Percentiles rank a stretch among this genome's conserved stretches.
Evolutionary conservation across 257 asterid genomes (phyloP).

Genomic region (Mentha longifolia): DNA sequence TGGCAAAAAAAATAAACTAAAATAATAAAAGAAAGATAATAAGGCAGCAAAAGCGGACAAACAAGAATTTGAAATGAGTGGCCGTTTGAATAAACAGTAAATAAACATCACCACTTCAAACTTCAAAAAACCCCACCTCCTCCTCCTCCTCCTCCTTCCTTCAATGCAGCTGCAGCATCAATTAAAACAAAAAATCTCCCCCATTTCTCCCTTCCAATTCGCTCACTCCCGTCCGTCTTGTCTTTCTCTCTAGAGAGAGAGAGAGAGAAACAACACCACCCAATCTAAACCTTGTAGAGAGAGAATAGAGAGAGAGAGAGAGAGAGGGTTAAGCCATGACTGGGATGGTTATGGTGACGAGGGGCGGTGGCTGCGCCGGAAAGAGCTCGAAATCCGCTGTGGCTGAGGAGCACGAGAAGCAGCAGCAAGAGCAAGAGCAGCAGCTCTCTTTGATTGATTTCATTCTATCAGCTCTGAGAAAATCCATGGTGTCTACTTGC

Average conservation of each 20-base stretch:
- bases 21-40: background rate
- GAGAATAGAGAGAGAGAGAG: constrained; percentile 20
- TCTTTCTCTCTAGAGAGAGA: constrained; percentile 31
- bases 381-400: constrained; percentile 50
- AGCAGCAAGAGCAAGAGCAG: constrained; percentile 49
- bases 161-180: constrained; percentile 33
- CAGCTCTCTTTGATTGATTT: constrained; percentile 73
- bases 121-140: constrained; percentile 46
- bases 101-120: constrained; percentile 36
- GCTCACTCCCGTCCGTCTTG: background rate
- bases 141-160: constrained; percentile 34
- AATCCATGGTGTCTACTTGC: constrained; percentile 89
- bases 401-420: constrained; percentile 48
- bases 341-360: constrained; percentile 76
- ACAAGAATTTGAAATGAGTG: constrained; percentile 62
- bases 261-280: background rate
- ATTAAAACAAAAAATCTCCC: constrained; percentile 21
- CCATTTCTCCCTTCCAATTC: constrained; percentile 11
- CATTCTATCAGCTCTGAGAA: constrained; percentile 75
- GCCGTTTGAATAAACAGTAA: constrained; percentile 70
- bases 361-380: constrained; percentile 63
- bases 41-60: constrained; percentile 31
- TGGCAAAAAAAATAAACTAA: background rate
- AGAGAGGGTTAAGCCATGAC: constrained; percentile 54
- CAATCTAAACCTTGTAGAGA: background rate